Conservation (phyloP, 768 basidiomycete genomes). For the Cystobasidiopsis lactophilus region DNA sequence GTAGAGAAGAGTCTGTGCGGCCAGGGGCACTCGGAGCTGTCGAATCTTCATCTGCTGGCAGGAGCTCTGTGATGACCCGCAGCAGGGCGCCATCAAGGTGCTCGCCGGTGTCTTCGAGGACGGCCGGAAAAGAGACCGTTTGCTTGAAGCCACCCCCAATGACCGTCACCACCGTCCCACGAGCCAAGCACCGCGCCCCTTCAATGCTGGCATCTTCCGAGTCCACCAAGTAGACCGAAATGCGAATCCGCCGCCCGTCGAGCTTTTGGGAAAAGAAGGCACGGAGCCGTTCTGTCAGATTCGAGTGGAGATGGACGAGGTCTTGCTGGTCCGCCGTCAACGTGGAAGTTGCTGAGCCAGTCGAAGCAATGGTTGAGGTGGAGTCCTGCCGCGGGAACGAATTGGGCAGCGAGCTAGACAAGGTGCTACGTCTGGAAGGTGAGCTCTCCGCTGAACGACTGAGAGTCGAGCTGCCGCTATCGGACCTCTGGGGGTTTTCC, state of each 20-base stretch:
- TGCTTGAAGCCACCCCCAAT: constrained; percentile 10
- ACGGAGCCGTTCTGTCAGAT: constrained; percentile 18
- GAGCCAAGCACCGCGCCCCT: constrained; percentile 3
- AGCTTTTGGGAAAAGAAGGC: constrained; percentile 21
- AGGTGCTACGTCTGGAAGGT: too few relatives aligned
- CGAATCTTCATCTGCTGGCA: constrained; percentile 3
- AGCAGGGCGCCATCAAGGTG: neutral
- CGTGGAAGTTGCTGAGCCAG: neutral
- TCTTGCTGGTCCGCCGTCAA: constrained; percentile 6
- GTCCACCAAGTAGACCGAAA: constrained; percentile 13
- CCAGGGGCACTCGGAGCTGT: neutral
- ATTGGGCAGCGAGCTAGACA: too few relatives aligned
- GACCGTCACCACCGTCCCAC: constrained; percentile 4
- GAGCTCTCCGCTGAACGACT: too few relatives aligned
- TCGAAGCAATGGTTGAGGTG: neutral
- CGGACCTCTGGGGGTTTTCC: too few relatives aligned
- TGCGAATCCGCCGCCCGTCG: constrained; percentile 14
- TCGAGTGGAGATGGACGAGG: constrained; percentile 16
- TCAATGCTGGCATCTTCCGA: neutral
- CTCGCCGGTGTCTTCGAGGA: neutral
- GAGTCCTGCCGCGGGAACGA: too few relatives aligned
- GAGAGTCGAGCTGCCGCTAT: too few relatives aligned
- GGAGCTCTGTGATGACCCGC: constrained; percentile 5
- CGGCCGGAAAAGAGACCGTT: neutral
- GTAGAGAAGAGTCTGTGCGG: neutral